Evolutionary conservation across 139 green algal genomes (phyloP), one percentile per base, ranked within the genome.

Genomic region (Chlamydomonas applanata): DNA sequence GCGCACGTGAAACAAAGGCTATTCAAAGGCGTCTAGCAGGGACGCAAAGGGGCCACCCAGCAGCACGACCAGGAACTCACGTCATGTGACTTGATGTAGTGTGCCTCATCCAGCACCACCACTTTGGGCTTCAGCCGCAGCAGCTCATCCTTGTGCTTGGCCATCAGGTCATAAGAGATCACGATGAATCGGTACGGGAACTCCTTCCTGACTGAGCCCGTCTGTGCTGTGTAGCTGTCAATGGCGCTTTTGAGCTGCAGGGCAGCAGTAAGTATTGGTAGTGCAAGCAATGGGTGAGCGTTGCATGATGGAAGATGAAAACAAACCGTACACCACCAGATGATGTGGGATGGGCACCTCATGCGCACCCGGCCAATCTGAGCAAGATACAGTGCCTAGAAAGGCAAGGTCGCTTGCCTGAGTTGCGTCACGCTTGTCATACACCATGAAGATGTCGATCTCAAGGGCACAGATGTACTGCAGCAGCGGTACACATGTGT

Each of bases 41-140:
- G 60, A 9, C 16, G 4, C 4, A 25, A 16, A 67, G 63, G 30
- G 63, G n/a, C n/a, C n/a, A 19, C 7, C 40, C 25, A 27, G 27
- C 4, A 40, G 5, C 17, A 52, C 22, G 7, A 24, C 4, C 3
- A 33, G 9, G 16, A 19, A 63, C 70, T 19, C n/a, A 87, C 85
- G 69, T 84, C 86, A 29, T 69, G 56, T 69, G 84, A 88, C 75
- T 96, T 94, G 75, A 96, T 90, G 85, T 86, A 93, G 78, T 92
- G 89, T 25, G 71, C 72, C 79, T 94, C 89, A 65, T 96, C 91
- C 68, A 88, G 71, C 29, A 94, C 79, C 16, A 92, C 71, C 22
- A 86, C 61, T 19, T 63, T 30, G 33, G 70, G 74, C 30, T 40
- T 59, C 54, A 73, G 59, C 20, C 66, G 25, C 35, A 35, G 52